Base-by-base conservation (phyloP, 1,139 yeast species). In the Protomyces inouyei region DNA sequence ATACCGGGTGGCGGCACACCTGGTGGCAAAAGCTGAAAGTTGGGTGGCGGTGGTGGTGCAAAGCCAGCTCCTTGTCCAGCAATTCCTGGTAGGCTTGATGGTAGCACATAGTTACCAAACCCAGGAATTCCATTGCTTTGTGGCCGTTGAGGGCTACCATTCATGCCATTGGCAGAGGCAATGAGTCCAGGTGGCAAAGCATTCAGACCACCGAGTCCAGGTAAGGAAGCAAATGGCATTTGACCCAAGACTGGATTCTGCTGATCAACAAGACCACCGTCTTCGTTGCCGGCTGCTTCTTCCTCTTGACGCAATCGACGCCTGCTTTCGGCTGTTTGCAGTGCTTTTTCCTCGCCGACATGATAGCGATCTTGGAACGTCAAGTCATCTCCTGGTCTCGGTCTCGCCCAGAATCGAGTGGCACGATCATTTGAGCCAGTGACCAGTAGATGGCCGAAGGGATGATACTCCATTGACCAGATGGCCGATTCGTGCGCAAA, bases 391-490 rank as follows among this genome's bases (percentile, higher is more conserved):
- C 87, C 87, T 1, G 97, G 98, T 73, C 96, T 80, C 0, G 95
- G 88, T 63, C 98, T 80, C 43, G 93, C 85, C 98, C 98, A 93
- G 76, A 93, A 89, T 68, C 97, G 78, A n/a, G 96, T 90, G 12
- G 95, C 85, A 73, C 95, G 83, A 75, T 93, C 98, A 67, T 95
- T 91, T 35, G 97, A 93, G 0, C 97, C 98, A 16, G 97, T 85
- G 67, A 95, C 87, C 56, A 93, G 79, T 64, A 92, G 79, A 75
- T 93, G 98, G 1, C 98, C 98, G 71, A 89, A 79, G 2, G 98
- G 98, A 76, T 92, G 97, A 73, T 91, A 93, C 70, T 92, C 95
- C 67, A 93, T 76, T 1, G 96, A 84, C 76, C 93, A 91, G 60
- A 93, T 85, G 3, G 97, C 95, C 76, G 88, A 88, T 72, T 92